phyloP scores from a whole-genome alignment of 306 rosid genomes.

The Fragaria vesca region DNA sequence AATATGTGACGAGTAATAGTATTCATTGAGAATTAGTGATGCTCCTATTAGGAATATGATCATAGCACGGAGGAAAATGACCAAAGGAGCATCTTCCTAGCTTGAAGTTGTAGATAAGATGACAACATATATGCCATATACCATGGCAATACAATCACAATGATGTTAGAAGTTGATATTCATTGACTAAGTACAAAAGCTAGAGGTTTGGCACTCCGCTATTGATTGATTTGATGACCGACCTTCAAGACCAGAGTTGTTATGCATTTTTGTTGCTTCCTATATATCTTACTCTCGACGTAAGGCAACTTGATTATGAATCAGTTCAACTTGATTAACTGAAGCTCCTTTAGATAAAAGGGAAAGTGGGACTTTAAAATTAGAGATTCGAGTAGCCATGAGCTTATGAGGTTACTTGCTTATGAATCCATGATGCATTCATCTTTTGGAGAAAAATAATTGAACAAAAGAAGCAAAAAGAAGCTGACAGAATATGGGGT shows the following conservation, averaged over 20 bases:
- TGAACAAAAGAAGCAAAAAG: background rate
- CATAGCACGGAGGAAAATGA: background rate
- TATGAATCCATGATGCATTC: background rate
- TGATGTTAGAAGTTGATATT: no score
- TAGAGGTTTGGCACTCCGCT: background rate
- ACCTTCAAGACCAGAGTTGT: background rate
- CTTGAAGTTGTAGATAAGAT: background rate
- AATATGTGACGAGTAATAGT: no score
- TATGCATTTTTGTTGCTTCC: slow-evolving; percentile 2
- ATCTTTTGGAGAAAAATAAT: background rate
- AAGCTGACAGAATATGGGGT: background rate
- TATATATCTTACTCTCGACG: background rate
- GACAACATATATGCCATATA: background rate
- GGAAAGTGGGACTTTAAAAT: background rate
- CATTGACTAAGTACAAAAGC: background rate
- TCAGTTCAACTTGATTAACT: no score
- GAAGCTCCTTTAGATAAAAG: background rate
- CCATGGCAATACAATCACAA: no score
- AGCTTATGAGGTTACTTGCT: background rate
- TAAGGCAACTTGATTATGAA: background rate
- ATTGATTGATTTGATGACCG: background rate
- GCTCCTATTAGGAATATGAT: background rate
- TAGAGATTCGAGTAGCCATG: background rate
- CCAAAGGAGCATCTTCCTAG: background rate
- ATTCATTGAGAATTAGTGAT: no score